These are phyloP conservation scores for Rutstroemia sp. DNA, from an alignment of 2,329 filamentous ascomycete species.

Conservation along the genomic window DNA sequence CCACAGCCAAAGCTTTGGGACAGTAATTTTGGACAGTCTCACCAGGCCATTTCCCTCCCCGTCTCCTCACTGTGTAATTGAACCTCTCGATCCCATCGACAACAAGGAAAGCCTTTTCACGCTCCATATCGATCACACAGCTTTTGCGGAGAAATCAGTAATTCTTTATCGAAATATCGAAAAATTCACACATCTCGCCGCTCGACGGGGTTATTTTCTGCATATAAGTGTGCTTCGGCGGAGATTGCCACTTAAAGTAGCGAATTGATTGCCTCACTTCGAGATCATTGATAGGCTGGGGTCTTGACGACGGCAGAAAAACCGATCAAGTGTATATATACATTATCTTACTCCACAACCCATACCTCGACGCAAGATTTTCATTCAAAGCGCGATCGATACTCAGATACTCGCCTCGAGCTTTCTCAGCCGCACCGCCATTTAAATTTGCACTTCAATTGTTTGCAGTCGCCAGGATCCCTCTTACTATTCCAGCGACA, in stretches of 20 bases:
- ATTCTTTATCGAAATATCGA: not conserved
- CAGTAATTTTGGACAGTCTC: not conserved
- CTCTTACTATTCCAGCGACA: conserved; percentile 1
- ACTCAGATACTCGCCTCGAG: not conserved
- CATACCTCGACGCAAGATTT: not conserved
- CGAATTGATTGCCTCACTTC: conserved; percentile 7
- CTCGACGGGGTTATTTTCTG: not conserved
- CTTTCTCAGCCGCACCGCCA: conserved; percentile 6
- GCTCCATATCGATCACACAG: no score
- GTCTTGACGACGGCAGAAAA: not conserved
- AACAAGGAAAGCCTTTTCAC: not conserved
- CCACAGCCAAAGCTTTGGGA: not conserved
- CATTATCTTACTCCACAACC: not conserved
- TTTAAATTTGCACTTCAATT: not conserved
- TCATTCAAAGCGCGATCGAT: not conserved
- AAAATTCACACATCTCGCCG: not conserved
- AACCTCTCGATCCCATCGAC: conserved; percentile 1
- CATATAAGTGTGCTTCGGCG: not conserved
- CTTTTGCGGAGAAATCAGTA: not conserved
- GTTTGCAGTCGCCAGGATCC: not conserved
- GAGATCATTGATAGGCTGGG: conserved; percentile 1
- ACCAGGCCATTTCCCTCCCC: not conserved
- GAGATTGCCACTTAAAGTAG: not conserved
- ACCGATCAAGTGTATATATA: conserved; percentile 2
- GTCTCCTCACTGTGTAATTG: conserved; percentile 5